Base-by-base conservation (phyloP, 176 grass and related monocot species). In the Bothriochloa decipiens region DNA sequence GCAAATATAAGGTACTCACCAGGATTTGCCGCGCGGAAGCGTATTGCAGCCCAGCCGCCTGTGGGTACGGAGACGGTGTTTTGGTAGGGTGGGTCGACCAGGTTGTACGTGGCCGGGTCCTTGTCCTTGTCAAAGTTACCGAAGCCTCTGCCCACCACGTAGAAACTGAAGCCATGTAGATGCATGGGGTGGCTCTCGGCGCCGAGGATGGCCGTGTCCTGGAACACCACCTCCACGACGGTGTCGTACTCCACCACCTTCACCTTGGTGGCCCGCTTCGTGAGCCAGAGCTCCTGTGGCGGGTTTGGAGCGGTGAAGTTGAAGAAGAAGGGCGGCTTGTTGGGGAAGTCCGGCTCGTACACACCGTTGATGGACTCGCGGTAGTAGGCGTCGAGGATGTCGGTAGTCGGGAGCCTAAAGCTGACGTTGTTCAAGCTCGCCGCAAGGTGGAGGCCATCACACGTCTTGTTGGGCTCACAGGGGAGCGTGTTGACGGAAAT, bases 241-340 rank as follows among this genome's bases (percentile, higher is more conserved):
- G 82, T 22, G 37, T 89, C 91, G 14, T 92, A 90, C 85, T 95
- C 90, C 4, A 95, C 14, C 8, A 95, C 85, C 88, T 88, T 95
- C 28, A 95, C 93, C 81, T 90, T 89, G 33, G 93, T 92, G n/a
- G 58, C 89, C 20, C 11, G 79, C 55, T 41, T 77, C 1, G 83
- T 88, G 35, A 91, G 67, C 1, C 0, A 5, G 9, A 40, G 9
- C 17, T 25, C 35, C 22, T 0, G 0, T 8, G 37, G 53, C 5
- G 32, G 18, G 61, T 14, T 11, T 1, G 43, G 13, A 5, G 9
- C 35, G 7, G 76, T 89, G 76, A 82, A 92, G 88, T 95, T 85
- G 88, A 88, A 91, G 72, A 64, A 27, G 11, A 70, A 29, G 11
- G 86, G 81, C 7, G 91, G 93, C 68, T 53, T 73, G 76, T 89